A percentile compares a stretch with the other conserved stretches of the same genome.
Conservation (phyloP, 2,329 filamentous ascomycete species). For the Conoideocrella luteorostrata region DNA sequence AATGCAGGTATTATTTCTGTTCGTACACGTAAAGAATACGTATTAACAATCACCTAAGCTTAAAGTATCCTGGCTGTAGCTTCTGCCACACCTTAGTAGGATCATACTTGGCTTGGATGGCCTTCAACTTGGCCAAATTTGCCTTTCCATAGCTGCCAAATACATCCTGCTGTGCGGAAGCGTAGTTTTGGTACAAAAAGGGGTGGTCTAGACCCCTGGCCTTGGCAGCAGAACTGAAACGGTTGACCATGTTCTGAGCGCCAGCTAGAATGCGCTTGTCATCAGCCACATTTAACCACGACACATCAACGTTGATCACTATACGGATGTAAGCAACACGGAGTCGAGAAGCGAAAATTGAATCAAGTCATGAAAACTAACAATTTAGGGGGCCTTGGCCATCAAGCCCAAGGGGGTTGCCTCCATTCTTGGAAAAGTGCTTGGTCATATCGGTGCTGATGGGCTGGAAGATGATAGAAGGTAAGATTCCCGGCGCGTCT, state of each 20-base stretch:
- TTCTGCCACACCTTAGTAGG: constrained; percentile 28
- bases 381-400: constrained; percentile 19
- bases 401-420: constrained; percentile 24
- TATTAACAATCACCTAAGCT: constrained; percentile 19
- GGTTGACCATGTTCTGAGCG: constrained; percentile 19
- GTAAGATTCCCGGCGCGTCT: constrained; percentile 17
- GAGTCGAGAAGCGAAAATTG: not conserved
- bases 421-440: constrained; percentile 26
- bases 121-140: constrained; percentile 27
- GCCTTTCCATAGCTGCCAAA: constrained; percentile 32
- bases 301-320: constrained; percentile 18
- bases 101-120: constrained; percentile 30
- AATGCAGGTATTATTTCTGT: too few species aligned
- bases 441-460: constrained; percentile 31
- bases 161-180: constrained; percentile 32
- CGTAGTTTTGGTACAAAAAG: constrained; percentile 42
- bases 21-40: too few species aligned
- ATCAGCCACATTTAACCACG: constrained; percentile 22
- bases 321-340: not conserved
- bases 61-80: constrained; percentile 33
- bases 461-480: constrained; percentile 30
- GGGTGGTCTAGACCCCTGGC: constrained; percentile 26
- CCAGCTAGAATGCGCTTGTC: constrained; percentile 26
- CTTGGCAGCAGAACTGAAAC: too few species aligned
- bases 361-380: not conserved